A percentile compares a stretch with the other conserved stretches of the same genome.
These are phyloP conservation scores for Cladosporium cucumerinum DNA, from an alignment of 2,329 filamentous ascomycete species.

Conservation along the genomic window DNA sequence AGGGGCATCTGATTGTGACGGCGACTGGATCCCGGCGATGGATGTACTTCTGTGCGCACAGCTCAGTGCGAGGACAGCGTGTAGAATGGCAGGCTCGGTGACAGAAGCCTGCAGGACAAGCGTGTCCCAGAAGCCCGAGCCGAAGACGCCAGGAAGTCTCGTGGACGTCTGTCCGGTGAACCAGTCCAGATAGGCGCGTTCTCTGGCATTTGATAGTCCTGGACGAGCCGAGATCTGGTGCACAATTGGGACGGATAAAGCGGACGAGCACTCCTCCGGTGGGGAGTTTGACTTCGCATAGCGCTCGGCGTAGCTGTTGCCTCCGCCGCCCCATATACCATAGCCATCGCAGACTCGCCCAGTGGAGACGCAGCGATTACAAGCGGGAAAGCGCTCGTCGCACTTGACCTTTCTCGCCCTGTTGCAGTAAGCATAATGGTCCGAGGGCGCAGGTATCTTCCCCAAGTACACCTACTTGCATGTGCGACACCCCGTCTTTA, in stretches of 20 bases:
- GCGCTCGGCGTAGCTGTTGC: constrained; percentile 18
- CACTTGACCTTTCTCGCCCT: constrained; percentile 34
- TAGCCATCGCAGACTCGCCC: constrained; percentile 43
- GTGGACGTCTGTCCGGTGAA: constrained; percentile 41
- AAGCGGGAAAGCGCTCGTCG: constrained; percentile 40
- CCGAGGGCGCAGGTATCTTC: background rate
- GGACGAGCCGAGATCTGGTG: constrained; percentile 16
- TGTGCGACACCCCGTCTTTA: constrained; percentile 25
- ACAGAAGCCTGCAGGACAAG: constrained; percentile 40
- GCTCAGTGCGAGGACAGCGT: constrained; percentile 43
- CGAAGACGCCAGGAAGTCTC: constrained; percentile 36
- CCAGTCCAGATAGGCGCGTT: constrained; percentile 41
- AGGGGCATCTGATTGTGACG: constrained; percentile 18
- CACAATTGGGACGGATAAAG: constrained; percentile 21
- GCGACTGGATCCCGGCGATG: constrained; percentile 21
- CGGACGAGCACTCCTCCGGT: constrained; percentile 18
- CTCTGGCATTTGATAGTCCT: constrained; percentile 19
- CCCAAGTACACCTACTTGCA: constrained; percentile 27
- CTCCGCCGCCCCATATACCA: constrained; percentile 42
- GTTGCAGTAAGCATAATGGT: background rate
- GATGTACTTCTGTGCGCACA: constrained; percentile 31
- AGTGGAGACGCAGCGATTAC: constrained; percentile 36
- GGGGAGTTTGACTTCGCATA: constrained; percentile 19
- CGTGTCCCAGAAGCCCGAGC: constrained; percentile 39
- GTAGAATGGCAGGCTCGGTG: constrained; percentile 41